Evolutionary conservation across 176 grass and related monocot species (phyloP).

Genomic region (Hordeum vulgare): MorexV3_pseudomolecules_assembly NC_058522.1:534800433-534800932

Average conservation of each 20-base stretch:
- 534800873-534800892: neutral
- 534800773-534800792: constrained; percentile 48
- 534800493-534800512: neutral
- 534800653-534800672: neutral
- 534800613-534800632: constrained; percentile 16
- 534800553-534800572: constrained; percentile 25
- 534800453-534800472: neutral
- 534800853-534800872: constrained; percentile 38
- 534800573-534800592: constrained; percentile 3
- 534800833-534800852: neutral
- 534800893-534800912: neutral
- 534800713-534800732: constrained; percentile 74
- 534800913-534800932: neutral
- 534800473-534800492: neutral
- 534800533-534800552: constrained; percentile 6
- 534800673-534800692: constrained; percentile 35
- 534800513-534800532: neutral
- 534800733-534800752: neutral
- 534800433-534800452: constrained; percentile 5
- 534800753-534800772: constrained; percentile 61
- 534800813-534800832: constrained; percentile 26
- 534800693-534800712: neutral
- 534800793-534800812: constrained; percentile 31
- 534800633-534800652: constrained; percentile 55
- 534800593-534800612: neutral